Percentiles rank a stretch among this genome's conserved stretches.
These are phyloP conservation scores for Phytophthora rubi DNA, from an alignment of 352 stramenopile genomes.

Conservation along the genomic window DNA sequence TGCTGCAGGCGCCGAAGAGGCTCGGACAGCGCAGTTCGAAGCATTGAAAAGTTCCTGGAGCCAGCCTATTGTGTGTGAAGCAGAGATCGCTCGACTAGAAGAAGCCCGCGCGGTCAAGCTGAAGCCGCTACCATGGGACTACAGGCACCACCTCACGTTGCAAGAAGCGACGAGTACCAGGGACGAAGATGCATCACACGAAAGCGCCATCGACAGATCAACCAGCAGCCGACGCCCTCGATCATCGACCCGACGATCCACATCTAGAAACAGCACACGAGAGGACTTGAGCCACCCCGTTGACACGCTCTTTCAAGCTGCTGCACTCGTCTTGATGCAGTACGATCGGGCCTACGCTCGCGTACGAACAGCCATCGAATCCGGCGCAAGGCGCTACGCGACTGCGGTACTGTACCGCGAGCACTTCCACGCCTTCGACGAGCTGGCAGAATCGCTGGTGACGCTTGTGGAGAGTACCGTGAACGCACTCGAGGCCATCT, in stretches of 20 bases:
- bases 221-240: slow-evolving; percentile 3
- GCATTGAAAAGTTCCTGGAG: slow-evolving; percentile 44
- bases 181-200: not conserved
- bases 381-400: slow-evolving; percentile 43
- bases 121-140: slow-evolving; percentile 26
- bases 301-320: slow-evolving; percentile 48
- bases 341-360: slow-evolving; percentile 50
- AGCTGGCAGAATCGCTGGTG: slow-evolving; percentile 42
- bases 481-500: slow-evolving; percentile 46
- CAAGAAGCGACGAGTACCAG: slow-evolving; percentile 8
- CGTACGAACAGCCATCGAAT: slow-evolving; percentile 17
- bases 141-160: slow-evolving; percentile 19
- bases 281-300: not conserved
- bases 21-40: slow-evolving; percentile 35
- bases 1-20: slow-evolving; percentile 36
- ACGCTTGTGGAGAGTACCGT: slow-evolving; percentile 40
- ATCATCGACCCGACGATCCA: slow-evolving; percentile 12
- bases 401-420: slow-evolving; percentile 57
- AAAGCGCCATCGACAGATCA: not conserved
- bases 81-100: slow-evolving; percentile 49
- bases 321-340: slow-evolving; percentile 26
- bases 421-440: slow-evolving; percentile 70
- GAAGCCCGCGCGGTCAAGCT: slow-evolving; percentile 35
- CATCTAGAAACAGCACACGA: not conserved
- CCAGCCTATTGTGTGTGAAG: slow-evolving; percentile 30